Percentiles rank a stretch among this genome's conserved stretches.
Conservation (phyloP, 75 land plant species). For the Ceratopteris richardii region DNA sequence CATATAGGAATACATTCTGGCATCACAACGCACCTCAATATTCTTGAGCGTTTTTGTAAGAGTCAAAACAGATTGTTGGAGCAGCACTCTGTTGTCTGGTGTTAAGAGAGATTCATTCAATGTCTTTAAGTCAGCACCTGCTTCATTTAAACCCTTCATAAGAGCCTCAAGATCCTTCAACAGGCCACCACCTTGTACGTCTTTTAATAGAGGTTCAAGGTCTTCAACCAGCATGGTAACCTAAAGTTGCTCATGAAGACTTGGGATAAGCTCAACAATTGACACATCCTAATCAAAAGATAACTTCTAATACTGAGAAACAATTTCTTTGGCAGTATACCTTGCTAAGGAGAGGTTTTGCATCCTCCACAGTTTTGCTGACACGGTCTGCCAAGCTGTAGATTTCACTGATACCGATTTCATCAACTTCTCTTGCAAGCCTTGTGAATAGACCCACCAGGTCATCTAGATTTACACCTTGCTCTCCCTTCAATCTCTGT, state of each 20-base stretch:
- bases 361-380: conserved; percentile 57
- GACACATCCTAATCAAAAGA: no score
- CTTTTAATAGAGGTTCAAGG: conserved; percentile 77
- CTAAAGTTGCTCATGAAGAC: conserved; percentile 33
- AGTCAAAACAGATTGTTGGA: conserved; percentile 62
- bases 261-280: no score
- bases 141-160: conserved; percentile 58
- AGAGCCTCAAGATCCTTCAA: conserved; percentile 69
- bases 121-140: conserved; percentile 63
- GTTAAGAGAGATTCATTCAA: conserved; percentile 62
- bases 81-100: conserved; percentile 68
- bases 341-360: conserved; percentile 80
- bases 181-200: conserved; percentile 69
- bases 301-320: no score
- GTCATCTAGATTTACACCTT: conserved; percentile 88
- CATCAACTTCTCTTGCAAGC: conserved; percentile 73
- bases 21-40: conserved; percentile 77
- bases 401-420: conserved; percentile 50
- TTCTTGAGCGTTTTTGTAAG: conserved; percentile 81
- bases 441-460: conserved; percentile 82
- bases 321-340: no score
- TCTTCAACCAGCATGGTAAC: conserved; percentile 72
- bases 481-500: conserved; percentile 65
- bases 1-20: no score
- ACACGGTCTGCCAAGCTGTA: conserved; percentile 67